A percentile compares a stretch with the other conserved stretches of the same genome.
Conservation (phyloP, 768 basidiomycete genomes). For the Tylopilus sp. region DNA sequence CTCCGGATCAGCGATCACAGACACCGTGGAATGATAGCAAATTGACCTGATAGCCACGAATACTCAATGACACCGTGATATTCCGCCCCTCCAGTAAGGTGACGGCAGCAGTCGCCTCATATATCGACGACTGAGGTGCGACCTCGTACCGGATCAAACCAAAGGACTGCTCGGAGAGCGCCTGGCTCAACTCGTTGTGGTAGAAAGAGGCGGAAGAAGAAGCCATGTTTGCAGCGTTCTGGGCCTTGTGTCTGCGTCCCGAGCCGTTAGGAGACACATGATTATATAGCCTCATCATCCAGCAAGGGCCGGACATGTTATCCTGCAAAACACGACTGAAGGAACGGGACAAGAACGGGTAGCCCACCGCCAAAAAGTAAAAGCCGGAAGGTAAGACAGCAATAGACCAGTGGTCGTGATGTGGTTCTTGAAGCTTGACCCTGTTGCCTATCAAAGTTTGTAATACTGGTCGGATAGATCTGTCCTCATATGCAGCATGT, state of each 20-base stretch:
- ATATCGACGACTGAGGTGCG: constrained; percentile 31
- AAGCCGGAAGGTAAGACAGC: constrained; percentile 12
- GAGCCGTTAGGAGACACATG: constrained; percentile 5
- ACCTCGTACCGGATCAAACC: constrained; percentile 50
- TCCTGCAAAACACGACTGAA: constrained; percentile 5
- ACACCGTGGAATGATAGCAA: neutral
- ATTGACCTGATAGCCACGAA: constrained; percentile 55
- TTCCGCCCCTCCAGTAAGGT: constrained; percentile 53
- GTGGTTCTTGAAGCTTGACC: constrained; percentile 21
- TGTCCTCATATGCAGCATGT: constrained; percentile 9
- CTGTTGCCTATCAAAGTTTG: constrained; percentile 26
- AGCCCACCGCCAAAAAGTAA: constrained; percentile 15
- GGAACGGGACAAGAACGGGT: too few species aligned
- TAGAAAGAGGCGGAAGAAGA: constrained; percentile 26
- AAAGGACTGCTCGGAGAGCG: constrained; percentile 57
- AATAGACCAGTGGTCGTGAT: constrained; percentile 18
- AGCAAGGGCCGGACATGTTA: constrained; percentile 27
- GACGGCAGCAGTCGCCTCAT: constrained; percentile 52
- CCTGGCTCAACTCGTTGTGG: constrained; percentile 48
- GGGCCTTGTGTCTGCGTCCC: constrained; percentile 19
- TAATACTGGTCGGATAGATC: constrained; percentile 8
- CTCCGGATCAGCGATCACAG: constrained; percentile 8
- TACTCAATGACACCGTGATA: constrained; percentile 46
- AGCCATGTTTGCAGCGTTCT: constrained; percentile 13
- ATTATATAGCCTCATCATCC: constrained; percentile 30